Percentiles rank a stretch among this genome's conserved stretches.
phyloP scores from a whole-genome alignment of 2,329 filamentous ascomycete species.

The Alternaria sp. region DNA sequence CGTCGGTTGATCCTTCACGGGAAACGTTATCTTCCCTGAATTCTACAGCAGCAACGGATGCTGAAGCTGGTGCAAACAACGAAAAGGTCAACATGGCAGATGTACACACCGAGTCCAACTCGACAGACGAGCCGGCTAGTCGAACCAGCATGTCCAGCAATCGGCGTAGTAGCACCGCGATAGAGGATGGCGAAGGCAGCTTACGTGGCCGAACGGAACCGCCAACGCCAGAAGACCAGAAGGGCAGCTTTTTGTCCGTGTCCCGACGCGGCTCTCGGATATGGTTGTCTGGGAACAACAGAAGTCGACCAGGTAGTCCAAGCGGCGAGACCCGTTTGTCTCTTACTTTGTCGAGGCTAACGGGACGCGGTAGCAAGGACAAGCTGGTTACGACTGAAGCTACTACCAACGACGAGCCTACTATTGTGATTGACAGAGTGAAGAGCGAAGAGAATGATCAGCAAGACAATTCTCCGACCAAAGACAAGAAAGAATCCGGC shows the following conservation, averaged over 20 bases:
- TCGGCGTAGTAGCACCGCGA: conserved; percentile 51
- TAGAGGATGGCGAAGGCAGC: conserved; percentile 50
- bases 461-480: conserved; percentile 22
- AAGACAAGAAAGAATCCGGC: conserved; percentile 36
- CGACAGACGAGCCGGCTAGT: conserved; percentile 36
- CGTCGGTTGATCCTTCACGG: conserved; percentile 35
- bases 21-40: conserved; percentile 40
- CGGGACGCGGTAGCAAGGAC: conserved; percentile 54
- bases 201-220: conserved; percentile 48
- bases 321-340: conserved; percentile 53
- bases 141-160: conserved; percentile 51
- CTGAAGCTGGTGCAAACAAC: conserved; percentile 33
- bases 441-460: conserved; percentile 25
- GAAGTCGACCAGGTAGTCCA: conserved; percentile 55
- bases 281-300: conserved; percentile 44
- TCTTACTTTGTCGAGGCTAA: conserved; percentile 52
- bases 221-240: conserved; percentile 57
- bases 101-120: conserved; percentile 22
- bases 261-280: conserved; percentile 47
- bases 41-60: conserved; percentile 28
- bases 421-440: conserved; percentile 39
- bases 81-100: conserved; percentile 32
- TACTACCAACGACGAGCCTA: conserved; percentile 33
- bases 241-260: conserved; percentile 41
- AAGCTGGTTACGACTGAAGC: conserved; percentile 44